A percentile compares a stretch with the other conserved stretches of the same genome.
Conservation (phyloP, 1,284 basidiomycete genomes). For the Cryptococcus floricola region DNA sequence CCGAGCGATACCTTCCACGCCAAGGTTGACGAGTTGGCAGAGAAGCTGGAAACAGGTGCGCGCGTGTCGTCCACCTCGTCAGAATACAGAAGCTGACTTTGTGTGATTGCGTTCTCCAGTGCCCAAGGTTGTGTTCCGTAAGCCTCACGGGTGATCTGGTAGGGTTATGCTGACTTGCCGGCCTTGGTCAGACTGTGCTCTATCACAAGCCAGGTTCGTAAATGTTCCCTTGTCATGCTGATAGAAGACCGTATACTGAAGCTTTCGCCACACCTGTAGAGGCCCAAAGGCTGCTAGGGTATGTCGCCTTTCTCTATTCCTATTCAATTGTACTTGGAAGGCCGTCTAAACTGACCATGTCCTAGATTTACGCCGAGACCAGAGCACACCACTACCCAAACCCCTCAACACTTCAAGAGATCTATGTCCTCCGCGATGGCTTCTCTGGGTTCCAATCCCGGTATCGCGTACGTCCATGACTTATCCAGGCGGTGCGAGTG, state of each 20-base stretch:
- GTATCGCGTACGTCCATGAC: conserved; percentile 36
- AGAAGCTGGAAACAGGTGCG: conserved; percentile 36
- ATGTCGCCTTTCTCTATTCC: conserved; percentile 6
- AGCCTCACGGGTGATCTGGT: conserved; percentile 7
- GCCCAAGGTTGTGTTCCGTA: conserved; percentile 47
- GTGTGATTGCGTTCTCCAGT: conserved; percentile 19
- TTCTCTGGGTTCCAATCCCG: conserved; percentile 46
- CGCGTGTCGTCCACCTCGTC: neutral
- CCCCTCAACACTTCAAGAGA: conserved; percentile 30
- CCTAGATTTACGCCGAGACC: conserved; percentile 45
- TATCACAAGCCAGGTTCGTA: conserved; percentile 44
- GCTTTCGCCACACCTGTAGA: conserved; percentile 13
- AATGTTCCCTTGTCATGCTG: neutral
- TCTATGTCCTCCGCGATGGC: conserved; percentile 48
- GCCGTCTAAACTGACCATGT: neutral
- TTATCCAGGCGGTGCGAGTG: neutral
- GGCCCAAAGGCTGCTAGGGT: conserved; percentile 48
- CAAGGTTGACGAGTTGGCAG: conserved; percentile 35
- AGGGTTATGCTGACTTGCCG: neutral
- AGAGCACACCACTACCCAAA: conserved; percentile 16
- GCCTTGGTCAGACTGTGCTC: conserved; percentile 40
- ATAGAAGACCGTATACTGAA: neutral
- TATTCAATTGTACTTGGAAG: neutral
- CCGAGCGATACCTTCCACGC: conserved; percentile 42
- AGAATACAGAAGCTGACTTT: neutral